Evolutionary conservation across 331 rosid species (phyloP).

Genomic region (Stylosanthes scabra): DNA sequence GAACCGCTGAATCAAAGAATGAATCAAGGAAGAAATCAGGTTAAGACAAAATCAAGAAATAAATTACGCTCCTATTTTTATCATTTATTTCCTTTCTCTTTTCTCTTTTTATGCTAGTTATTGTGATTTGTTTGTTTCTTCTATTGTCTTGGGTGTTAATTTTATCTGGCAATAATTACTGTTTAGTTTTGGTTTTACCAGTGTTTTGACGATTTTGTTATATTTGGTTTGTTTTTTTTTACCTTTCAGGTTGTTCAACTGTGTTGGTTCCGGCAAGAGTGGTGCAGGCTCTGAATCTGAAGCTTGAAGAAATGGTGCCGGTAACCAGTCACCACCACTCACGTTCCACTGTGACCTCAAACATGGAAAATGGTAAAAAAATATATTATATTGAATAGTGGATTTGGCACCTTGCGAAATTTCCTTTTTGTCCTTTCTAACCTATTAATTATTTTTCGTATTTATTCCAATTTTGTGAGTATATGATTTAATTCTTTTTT

Average conservation of each 20-base stretch:
- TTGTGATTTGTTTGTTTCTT: not conserved
- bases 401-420: not conserved
- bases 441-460: not conserved
- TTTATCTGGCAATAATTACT: too few species aligned
- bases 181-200: not conserved
- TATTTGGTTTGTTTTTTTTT: too few species aligned
- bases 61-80: not conserved
- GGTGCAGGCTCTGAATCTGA: conserved; percentile 66
- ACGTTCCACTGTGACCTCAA: conserved; percentile 36
- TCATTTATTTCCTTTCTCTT: not conserved
- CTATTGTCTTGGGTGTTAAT: not conserved
- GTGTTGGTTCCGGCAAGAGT: conserved; percentile 72
- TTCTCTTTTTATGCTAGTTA: not conserved
- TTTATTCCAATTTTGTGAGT: too few species aligned
- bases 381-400: not conserved
- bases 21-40: conserved; percentile 61
- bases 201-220: not conserved
- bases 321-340: conserved; percentile 42
- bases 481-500: too few species aligned
- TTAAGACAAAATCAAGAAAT: not conserved
- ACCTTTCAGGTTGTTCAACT: conserved; percentile 54
- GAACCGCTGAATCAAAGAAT: conserved; percentile 38
- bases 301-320: conserved; percentile 44
- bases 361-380: conserved; percentile 51
- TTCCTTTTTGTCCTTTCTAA: not conserved